These are phyloP conservation scores for Phlebiopsis gigantea DNA, from an alignment of 768 basidiomycete genomes.

Conservation along the genomic window DNA sequence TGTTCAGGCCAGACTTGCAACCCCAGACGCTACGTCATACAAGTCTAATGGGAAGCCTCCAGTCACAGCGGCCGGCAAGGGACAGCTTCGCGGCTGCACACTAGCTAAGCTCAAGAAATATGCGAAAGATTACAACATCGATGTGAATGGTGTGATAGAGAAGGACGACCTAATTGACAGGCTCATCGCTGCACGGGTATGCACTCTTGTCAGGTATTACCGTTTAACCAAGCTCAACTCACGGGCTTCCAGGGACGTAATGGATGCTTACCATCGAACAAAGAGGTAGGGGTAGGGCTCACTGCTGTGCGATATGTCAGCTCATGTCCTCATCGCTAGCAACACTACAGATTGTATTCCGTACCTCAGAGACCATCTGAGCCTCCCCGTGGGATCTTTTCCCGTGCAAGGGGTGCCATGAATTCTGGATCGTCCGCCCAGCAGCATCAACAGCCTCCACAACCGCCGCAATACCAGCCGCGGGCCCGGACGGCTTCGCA, in stretches of 20 bases:
- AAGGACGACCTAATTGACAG: conserved; percentile 75
- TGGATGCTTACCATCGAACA: conserved; percentile 54
- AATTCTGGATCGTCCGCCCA: conserved; percentile 19
- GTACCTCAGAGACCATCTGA: conserved; percentile 40
- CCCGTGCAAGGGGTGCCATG: conserved; percentile 33
- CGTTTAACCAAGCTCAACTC: background rate
- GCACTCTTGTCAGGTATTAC: conserved; percentile 16
- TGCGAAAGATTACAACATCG: conserved; percentile 63
- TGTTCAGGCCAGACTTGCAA: no score
- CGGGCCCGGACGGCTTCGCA: conserved; percentile 25
- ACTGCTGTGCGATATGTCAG: background rate
- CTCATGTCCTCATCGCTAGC: conserved; percentile 26
- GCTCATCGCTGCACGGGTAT: conserved; percentile 45
- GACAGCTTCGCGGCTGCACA: conserved; percentile 49
- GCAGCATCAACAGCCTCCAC: conserved; percentile 10
- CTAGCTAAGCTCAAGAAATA: conserved; percentile 65
- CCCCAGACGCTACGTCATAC: background rate
- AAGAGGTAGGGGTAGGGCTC: conserved; percentile 42
- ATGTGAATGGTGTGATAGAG: conserved; percentile 57
- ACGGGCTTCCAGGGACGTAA: conserved; percentile 38
- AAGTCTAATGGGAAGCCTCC: conserved; percentile 7
- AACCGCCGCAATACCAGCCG: conserved; percentile 18
- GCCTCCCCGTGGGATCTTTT: conserved; percentile 38
- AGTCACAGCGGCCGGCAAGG: conserved; percentile 69
- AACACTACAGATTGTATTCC: conserved; percentile 57